Evolutionary conservation across 306 rosid species (phyloP).

Genomic region (Morella rubra): DNA sequence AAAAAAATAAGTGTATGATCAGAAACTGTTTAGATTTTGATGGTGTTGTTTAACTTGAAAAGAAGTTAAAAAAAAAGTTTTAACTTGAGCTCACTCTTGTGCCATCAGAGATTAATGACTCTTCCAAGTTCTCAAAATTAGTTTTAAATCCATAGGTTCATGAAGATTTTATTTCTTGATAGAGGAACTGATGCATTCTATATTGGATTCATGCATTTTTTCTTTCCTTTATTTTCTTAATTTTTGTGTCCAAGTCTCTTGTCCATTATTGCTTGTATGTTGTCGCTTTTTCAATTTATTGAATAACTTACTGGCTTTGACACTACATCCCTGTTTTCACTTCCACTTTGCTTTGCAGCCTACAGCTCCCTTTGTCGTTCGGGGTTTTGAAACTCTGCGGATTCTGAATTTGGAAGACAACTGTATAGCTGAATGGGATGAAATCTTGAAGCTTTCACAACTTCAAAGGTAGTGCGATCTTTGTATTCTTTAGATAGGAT

Average conservation of each 20-base stretch:
- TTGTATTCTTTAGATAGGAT: slow-evolving; percentile 6
- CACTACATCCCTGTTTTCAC: slow-evolving; percentile 18
- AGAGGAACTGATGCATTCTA: background rate
- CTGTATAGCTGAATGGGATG: slow-evolving; percentile 76
- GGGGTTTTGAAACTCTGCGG: slow-evolving; percentile 74
- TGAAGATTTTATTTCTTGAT: background rate
- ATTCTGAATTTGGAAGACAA: slow-evolving; percentile 91
- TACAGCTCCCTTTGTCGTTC: slow-evolving; percentile 57
- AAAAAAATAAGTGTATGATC: background rate
- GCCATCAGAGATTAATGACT: background rate
- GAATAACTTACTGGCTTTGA: slow-evolving; percentile 24
- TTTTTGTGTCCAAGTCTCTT: slow-evolving; percentile 12
- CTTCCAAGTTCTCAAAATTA: background rate
- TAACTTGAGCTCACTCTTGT: background rate
- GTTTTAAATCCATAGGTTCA: background rate
- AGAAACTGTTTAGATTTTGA: background rate
- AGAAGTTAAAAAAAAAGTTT: background rate
- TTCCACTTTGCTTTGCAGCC: slow-evolving; percentile 54
- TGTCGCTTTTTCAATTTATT: slow-evolving; percentile 9
- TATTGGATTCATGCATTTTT: background rate
- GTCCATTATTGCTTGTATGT: slow-evolving; percentile 7
- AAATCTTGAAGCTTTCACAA: slow-evolving; percentile 74
- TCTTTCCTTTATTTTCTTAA: background rate
- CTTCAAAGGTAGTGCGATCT: slow-evolving; percentile 59
- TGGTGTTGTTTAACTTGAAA: background rate